phyloP scores from a whole-genome alignment of 371 early-diverging fungal genomes.

The Thermomucor indicae-seudaticae region DNA sequence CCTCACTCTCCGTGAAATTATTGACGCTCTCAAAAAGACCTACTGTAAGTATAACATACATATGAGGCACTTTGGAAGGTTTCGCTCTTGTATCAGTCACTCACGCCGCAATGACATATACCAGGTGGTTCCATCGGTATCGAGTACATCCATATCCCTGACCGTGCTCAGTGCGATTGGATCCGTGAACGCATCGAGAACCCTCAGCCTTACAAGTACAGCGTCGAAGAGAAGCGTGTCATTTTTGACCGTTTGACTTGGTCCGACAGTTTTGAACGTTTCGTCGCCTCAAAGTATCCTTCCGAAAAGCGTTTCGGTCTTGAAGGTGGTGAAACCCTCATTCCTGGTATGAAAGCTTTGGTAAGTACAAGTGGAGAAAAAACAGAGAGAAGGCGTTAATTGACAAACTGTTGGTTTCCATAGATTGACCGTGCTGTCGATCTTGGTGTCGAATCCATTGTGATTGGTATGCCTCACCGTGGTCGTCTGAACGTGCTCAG shows the following conservation, averaged over 20 bases:
- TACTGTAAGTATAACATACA: constrained; percentile 88
- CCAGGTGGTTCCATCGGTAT: constrained; percentile 88
- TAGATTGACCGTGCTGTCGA: constrained; percentile 93
- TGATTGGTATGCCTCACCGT: constrained; percentile 98
- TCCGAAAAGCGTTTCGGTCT: constrained; percentile 97
- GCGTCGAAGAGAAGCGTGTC: constrained; percentile 81
- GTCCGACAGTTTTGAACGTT: constrained; percentile 95
- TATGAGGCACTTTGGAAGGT: too few relatives aligned
- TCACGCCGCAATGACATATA: too few relatives aligned
- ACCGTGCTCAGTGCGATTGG: constrained; percentile 96
- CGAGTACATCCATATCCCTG: constrained; percentile 97
- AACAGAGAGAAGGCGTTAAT: neutral
- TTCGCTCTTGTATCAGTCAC: too few relatives aligned
- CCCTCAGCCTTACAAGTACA: constrained; percentile 80
- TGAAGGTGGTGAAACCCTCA: constrained; percentile 95
- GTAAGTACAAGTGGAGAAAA: constrained; percentile 36
- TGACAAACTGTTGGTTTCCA: neutral
- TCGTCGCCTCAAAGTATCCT: constrained; percentile 93
- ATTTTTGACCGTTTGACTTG: constrained; percentile 95
- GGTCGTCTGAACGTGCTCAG: constrained; percentile 97
- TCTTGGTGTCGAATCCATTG: constrained; percentile 87
- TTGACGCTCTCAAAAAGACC: constrained; percentile 74
- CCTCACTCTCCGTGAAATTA: constrained; percentile 87
- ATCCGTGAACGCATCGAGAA: constrained; percentile 89
- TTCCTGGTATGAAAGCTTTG: constrained; percentile 97